A percentile compares a stretch with the other conserved stretches of the same genome.
phyloP scores from a whole-genome alignment of 495 filamentous ascomycete species.

The Saxispiralis lemnorum region DNA sequence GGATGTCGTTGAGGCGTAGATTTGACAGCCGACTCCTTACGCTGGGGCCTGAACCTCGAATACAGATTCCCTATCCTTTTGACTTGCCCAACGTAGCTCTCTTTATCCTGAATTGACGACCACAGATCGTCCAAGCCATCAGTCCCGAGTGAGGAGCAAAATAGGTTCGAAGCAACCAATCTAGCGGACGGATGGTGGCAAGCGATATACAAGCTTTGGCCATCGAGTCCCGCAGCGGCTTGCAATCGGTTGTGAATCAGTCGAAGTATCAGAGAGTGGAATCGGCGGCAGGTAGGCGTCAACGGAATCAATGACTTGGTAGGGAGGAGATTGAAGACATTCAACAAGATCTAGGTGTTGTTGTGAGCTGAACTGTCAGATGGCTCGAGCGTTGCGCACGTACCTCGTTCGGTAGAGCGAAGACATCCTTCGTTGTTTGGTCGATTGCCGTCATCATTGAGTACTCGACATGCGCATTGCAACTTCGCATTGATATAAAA shows the following conservation, averaged over 20 bases:
- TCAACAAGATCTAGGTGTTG: slow-evolving; percentile 41
- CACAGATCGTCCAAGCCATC: slow-evolving; percentile 30
- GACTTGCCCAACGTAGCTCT: slow-evolving; percentile 13
- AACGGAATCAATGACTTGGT: slow-evolving; percentile 44
- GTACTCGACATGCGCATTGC: not conserved
- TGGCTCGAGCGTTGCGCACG: not conserved
- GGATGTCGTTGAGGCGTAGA: slow-evolving; percentile 18
- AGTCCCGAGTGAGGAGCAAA: slow-evolving; percentile 50
- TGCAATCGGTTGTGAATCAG: slow-evolving; percentile 49
- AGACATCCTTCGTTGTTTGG: slow-evolving; percentile 15
- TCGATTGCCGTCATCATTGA: slow-evolving; percentile 1
- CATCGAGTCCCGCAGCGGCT: slow-evolving; percentile 34
- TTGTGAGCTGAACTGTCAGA: not conserved
- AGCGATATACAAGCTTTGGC: slow-evolving; percentile 53
- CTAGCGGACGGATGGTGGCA: slow-evolving; percentile 59
- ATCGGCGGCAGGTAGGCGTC: slow-evolving; percentile 42
- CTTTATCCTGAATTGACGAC: slow-evolving; percentile 19
- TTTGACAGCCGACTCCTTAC: slow-evolving; percentile 28
- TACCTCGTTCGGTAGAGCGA: slow-evolving; percentile 36
- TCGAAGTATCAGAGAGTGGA: slow-evolving; percentile 48
- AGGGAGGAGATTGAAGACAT: slow-evolving; percentile 42
- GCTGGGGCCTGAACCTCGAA: slow-evolving; percentile 44
- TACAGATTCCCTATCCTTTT: slow-evolving; percentile 30
- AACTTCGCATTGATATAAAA: not conserved
- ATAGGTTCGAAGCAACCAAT: slow-evolving; percentile 47